Percentiles rank a stretch among this genome's conserved stretches.
These are phyloP conservation scores for Alternaria sp. DNA, from an alignment of 2,329 filamentous ascomycete species.

Conservation along the genomic window DNA sequence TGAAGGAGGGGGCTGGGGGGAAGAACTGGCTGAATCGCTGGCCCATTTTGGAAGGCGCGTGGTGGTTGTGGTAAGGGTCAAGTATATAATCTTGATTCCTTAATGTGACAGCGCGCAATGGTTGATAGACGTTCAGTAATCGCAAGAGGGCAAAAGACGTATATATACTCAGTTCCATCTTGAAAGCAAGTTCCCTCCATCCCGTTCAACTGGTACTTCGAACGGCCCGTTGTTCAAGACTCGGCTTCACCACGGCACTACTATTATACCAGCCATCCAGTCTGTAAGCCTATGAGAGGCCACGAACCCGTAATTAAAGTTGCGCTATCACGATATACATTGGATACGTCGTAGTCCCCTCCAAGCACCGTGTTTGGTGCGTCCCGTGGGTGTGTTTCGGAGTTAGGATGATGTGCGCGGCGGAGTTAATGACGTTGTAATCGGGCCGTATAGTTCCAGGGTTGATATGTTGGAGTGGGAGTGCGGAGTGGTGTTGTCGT, in stretches of 20 bases:
- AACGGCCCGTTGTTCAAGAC: background rate
- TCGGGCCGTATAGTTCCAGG: background rate
- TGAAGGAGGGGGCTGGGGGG: constrained; percentile 49
- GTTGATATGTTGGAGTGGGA: background rate
- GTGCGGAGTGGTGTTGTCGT: background rate
- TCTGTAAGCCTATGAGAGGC: background rate
- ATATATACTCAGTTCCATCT: background rate
- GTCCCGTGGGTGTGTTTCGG: background rate
- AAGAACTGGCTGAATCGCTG: constrained; percentile 16
- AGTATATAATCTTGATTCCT: no score
- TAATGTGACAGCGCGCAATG: no score
- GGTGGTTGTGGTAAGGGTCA: no score
- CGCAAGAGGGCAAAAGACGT: background rate
- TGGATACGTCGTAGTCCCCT: background rate
- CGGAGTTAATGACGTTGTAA: background rate
- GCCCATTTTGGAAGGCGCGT: background rate
- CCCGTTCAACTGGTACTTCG: background rate
- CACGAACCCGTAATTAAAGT: background rate
- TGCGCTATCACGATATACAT: background rate
- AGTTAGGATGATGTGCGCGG: background rate
- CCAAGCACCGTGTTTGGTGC: background rate
- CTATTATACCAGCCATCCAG: background rate
- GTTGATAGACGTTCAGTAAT: no score
- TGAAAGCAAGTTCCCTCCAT: background rate
- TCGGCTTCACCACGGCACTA: background rate